Evolutionary conservation across 441 rosid genomes (phyloP).

Genomic region (Mallotus repandus): DNA sequence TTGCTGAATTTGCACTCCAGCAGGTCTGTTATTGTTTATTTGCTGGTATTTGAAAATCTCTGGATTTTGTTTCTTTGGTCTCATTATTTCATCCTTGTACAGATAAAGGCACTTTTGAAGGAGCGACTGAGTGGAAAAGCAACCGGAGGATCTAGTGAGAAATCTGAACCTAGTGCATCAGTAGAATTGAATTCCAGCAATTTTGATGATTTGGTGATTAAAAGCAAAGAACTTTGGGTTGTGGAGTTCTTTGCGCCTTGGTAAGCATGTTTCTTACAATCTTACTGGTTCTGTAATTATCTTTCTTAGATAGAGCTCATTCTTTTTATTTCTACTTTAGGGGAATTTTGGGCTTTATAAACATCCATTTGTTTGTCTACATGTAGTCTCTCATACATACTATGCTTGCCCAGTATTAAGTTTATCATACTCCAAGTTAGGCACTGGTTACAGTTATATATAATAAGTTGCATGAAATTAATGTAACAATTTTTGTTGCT

Average conservation of each 20-base stretch:
- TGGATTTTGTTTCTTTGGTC: background rate
- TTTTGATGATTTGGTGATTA: slow-evolving; percentile 88
- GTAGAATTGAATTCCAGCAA: slow-evolving; percentile 73
- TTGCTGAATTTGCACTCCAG: slow-evolving; percentile 78
- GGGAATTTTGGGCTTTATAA: background rate
- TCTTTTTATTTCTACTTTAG: background rate
- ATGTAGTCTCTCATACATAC: background rate
- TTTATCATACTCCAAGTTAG: background rate
- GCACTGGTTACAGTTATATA: background rate
- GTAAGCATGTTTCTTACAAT: slow-evolving; percentile 40
- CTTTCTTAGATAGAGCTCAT: slow-evolving; percentile 5
- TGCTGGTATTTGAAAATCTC: background rate
- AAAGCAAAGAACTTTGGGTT: slow-evolving; percentile 96
- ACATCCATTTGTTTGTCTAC: background rate
- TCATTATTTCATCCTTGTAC: slow-evolving; percentile 18
- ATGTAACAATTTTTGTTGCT: background rate
- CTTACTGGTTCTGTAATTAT: background rate
- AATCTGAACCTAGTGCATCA: slow-evolving; percentile 78
- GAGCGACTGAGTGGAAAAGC: slow-evolving; percentile 89
- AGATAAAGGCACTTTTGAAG: slow-evolving; percentile 82
- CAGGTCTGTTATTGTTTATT: slow-evolving; percentile 54
- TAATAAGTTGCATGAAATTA: background rate
- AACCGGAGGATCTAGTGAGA: slow-evolving; percentile 72
- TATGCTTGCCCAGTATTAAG: background rate
- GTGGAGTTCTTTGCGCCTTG: slow-evolving; percentile 99